Conservation (phyloP, 2,329 filamentous ascomycete genomes). For the Cladorrhinum sp. region DNA sequence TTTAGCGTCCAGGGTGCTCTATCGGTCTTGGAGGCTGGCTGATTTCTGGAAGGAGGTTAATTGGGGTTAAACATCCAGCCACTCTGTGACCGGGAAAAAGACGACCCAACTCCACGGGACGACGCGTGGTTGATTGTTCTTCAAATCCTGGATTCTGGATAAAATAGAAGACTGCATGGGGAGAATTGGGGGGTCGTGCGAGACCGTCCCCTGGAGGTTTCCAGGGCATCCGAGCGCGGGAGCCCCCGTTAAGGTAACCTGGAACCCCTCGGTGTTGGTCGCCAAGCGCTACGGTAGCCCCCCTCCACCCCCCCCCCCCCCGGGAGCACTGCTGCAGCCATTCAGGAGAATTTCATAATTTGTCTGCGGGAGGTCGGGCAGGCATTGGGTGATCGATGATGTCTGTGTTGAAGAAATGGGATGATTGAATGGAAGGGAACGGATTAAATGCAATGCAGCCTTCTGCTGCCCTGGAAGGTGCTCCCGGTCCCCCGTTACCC, state of each 20-base stretch:
- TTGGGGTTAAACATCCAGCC: not conserved
- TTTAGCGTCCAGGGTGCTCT: not conserved
- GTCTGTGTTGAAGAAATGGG: not conserved
- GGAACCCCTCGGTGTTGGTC: not conserved
- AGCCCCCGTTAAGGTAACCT: not conserved
- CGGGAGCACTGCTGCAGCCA: conserved; percentile 12
- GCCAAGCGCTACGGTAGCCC: not conserved
- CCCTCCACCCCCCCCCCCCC: no score
- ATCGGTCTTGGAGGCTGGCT: not conserved
- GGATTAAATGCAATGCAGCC: no score
- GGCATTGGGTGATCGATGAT: not conserved
- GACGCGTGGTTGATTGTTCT: not conserved
- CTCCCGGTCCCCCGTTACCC: not conserved
- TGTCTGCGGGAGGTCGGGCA: not conserved
- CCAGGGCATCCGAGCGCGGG: conserved; percentile 15
- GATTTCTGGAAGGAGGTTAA: not conserved
- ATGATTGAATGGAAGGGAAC: not conserved
- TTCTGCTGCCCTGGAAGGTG: not conserved
- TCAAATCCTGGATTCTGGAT: not conserved
- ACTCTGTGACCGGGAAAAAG: not conserved
- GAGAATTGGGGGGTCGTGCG: conserved; percentile 2
- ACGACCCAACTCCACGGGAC: not conserved
- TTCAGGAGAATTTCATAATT: conserved; percentile 12
- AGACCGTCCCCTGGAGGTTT: conserved; percentile 16
- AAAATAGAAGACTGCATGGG: not conserved